Base-by-base conservation (phyloP, 2,329 filamentous ascomycete genomes). In the Ceratocystis cacaofunesta region DNA sequence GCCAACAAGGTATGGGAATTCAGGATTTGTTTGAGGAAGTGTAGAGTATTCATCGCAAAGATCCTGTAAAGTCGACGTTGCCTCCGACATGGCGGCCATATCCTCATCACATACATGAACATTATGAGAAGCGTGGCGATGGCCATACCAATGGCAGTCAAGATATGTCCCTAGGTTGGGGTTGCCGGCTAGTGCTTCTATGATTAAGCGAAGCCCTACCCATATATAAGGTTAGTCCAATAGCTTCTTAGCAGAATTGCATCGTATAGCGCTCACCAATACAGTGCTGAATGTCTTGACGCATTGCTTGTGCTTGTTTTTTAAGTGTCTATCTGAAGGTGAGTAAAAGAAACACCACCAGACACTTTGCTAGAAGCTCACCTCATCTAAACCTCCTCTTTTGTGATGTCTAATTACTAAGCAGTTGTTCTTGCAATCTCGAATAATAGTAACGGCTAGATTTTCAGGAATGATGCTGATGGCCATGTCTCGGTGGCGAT, bases 1-100 rank as follows among this genome's bases (percentile, higher is more conserved):
- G 0, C 85, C 84, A 2, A 88, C 77, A 0, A 88, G 70, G 0
- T 46, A 46, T 22, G 63, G 41, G 1, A 36, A 55, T 19, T 50
- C 8, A 5, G 12, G 2, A 19, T 30, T 19, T 12, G n/a, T 32
- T 32, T n/a, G 12, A 32, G 57, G n/a, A 30, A 28, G 17, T 28
- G 30, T 46, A 17, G 43, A 50, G 48, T 52, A 32, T 17, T 28
- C 5, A 28, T 63, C 6, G 15, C 25, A 61, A 32, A 32, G 3
- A 10, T 61, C 17, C n/a, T n/a, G 57, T 61, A 41, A 61, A 43
- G 57, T 15, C 19, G 19, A 12, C 17, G 57, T 32, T 61, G 19
- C n/a, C 8, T 61, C 57, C 19, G 5, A 5, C 36, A 19, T 41
- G 1, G 6, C 7, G 10, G 57, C 17, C 17, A 30, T 19, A 10